These are phyloP conservation scores for Glaciozyma antarctica DNA, from an alignment of 768 basidiomycete species.

Conservation along the genomic window DNA sequence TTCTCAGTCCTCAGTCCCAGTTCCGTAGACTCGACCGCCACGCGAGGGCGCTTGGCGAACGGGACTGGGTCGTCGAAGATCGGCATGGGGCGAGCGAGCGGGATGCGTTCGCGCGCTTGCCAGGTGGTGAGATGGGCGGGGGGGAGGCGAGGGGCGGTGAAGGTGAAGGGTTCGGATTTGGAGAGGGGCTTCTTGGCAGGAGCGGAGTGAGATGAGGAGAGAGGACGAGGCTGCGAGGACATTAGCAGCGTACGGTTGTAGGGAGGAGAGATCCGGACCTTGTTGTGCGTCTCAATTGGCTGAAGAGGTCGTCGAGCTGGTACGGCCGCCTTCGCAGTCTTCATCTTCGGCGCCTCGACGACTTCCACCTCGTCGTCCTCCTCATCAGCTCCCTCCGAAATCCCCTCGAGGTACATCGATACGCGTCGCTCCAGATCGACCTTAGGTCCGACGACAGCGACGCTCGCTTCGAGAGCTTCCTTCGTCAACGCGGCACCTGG, in stretches of 20 bases:
- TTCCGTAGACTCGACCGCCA: neutral
- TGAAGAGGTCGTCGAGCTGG: neutral
- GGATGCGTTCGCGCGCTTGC: neutral
- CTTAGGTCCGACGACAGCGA: neutral
- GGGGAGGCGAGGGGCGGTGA: neutral
- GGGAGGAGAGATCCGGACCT: neutral
- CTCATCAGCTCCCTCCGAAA: neutral
- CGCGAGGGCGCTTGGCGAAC: neutral
- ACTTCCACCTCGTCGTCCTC: neutral
- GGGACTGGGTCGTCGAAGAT: neutral
- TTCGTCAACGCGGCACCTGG: neutral
- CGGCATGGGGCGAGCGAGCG: neutral
- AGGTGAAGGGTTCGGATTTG: neutral
- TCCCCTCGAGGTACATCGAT: neutral
- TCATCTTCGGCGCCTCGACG: neutral
- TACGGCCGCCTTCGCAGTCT: neutral
- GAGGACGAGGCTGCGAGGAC: neutral
- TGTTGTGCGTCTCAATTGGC: neutral
- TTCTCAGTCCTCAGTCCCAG: neutral
- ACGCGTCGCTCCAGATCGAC: neutral
- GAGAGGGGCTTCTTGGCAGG: neutral
- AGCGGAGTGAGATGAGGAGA: neutral
- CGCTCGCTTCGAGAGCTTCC: neutral
- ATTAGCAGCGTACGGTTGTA: no score
- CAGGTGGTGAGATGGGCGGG: neutral